Conservation (phyloP, 306 rosid genomes). For the Vigna mungo region DNA sequence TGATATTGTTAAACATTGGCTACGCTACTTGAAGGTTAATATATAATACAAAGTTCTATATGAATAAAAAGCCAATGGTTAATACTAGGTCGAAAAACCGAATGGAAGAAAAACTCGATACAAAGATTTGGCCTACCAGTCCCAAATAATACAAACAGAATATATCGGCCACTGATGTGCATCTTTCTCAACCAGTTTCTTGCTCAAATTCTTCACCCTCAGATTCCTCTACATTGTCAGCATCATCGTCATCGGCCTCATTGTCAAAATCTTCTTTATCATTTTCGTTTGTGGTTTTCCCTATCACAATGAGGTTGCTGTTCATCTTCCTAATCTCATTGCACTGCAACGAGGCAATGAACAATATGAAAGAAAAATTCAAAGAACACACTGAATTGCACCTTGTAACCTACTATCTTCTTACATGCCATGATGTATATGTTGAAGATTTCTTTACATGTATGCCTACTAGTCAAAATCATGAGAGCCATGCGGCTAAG, state of each 20-base stretch:
- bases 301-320: constrained; percentile 73
- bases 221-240: constrained; percentile 85
- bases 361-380: constrained; percentile 20
- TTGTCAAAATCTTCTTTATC: constrained; percentile 82
- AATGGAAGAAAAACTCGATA: constrained; percentile 13
- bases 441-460: neutral
- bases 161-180: constrained; percentile 8
- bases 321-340: constrained; percentile 79
- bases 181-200: constrained; percentile 76
- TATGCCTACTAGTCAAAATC: constrained; percentile 1
- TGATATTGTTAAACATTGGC: neutral
- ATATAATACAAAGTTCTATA: constrained; percentile 6
- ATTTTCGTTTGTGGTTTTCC: constrained; percentile 69
- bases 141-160: constrained; percentile 4
- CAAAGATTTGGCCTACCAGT: constrained; percentile 8
- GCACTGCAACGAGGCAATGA: constrained; percentile 57
- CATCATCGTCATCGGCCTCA: constrained; percentile 69
- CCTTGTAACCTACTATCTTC: constrained; percentile 27
- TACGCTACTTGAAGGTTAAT: neutral
- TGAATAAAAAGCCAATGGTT: neutral
- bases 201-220: constrained; percentile 97
- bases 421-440: neutral
- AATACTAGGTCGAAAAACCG: neutral
- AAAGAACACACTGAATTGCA: neutral
- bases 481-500: constrained; percentile 12